Percentiles rank a stretch among this genome's conserved stretches.
phyloP scores from a whole-genome alignment of 345 rosid genomes.

The Brassica rapa region DNA sequence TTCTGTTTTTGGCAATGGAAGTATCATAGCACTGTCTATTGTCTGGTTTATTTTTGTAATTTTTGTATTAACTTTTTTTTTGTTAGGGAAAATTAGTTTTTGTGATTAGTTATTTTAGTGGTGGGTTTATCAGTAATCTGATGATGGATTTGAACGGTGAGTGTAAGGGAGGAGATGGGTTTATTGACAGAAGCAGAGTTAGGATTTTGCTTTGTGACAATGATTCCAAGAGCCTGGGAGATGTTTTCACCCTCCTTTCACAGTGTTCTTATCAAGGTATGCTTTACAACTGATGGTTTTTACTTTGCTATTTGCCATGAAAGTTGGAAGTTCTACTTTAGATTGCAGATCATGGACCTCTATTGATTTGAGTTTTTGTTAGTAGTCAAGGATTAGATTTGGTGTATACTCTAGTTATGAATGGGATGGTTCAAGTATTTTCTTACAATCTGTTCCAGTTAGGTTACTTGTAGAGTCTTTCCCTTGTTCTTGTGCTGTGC shows the following conservation, averaged over 20 bases:
- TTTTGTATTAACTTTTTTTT: constrained; percentile 1
- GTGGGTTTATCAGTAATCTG: constrained; percentile 35
- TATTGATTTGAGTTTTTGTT: neutral
- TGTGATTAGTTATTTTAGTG: constrained; percentile 19
- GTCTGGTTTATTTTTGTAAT: neutral
- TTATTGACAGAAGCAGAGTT: constrained; percentile 94
- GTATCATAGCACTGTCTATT: constrained; percentile 42
- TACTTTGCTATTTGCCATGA: neutral
- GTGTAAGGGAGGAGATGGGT: constrained; percentile 67
- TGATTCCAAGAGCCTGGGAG: constrained; percentile 70
- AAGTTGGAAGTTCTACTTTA: neutral
- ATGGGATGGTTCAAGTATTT: neutral
- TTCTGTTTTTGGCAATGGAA: constrained; percentile 42
- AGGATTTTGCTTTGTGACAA: constrained; percentile 95
- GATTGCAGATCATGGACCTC: constrained; percentile 23
- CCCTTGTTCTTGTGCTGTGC: neutral
- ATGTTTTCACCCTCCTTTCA: constrained; percentile 72
- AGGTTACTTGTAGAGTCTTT: too few relatives aligned
- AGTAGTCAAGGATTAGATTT: neutral
- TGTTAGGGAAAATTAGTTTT: constrained; percentile 11
- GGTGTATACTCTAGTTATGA: neutral
- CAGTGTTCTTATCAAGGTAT: constrained; percentile 96
- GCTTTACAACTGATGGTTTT: neutral
- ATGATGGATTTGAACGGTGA: constrained; percentile 66
- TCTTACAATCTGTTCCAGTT: neutral